These are phyloP conservation scores for Phaseolus lunatus DNA, from an alignment of 306 rosid species.

Conservation along the genomic window DNA sequence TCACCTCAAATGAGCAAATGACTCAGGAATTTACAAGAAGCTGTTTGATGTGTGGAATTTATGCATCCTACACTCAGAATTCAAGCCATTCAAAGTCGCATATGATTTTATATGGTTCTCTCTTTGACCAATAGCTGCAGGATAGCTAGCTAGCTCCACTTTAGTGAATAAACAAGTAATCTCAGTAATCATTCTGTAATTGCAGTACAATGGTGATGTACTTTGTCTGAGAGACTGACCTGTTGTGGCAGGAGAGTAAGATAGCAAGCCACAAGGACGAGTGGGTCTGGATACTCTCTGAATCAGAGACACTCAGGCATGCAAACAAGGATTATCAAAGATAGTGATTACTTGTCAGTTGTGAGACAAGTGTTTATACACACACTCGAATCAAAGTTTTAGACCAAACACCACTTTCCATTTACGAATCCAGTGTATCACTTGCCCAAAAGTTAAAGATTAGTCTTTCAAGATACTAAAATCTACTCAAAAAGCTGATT, in stretches of 20 bases:
- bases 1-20: not conserved
- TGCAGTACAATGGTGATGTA: conserved; percentile 40
- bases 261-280: conserved; percentile 35
- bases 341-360: conserved; percentile 36
- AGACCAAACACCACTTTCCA: not conserved
- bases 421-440: not conserved
- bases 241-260: conserved; percentile 33
- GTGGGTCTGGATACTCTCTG: conserved; percentile 44
- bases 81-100: not conserved
- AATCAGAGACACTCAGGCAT: conserved; percentile 38
- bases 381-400: not conserved
- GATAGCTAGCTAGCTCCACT: conserved; percentile 36
- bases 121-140: conserved; percentile 37
- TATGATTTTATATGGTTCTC: conserved; percentile 1
- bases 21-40: not conserved
- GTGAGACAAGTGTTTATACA: not conserved
- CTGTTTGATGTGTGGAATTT: not conserved
- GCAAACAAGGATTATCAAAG: conserved; percentile 45
- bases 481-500: too few relatives aligned
- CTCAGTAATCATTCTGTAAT: conserved; percentile 29
- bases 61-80: not conserved
- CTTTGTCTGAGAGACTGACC: conserved; percentile 45
- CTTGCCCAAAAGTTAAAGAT: too few relatives aligned
- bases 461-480: too few relatives aligned
- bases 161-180: conserved; percentile 43